Conservation (phyloP, 179 eudicot species). For the Beta lomatogona region DNA sequence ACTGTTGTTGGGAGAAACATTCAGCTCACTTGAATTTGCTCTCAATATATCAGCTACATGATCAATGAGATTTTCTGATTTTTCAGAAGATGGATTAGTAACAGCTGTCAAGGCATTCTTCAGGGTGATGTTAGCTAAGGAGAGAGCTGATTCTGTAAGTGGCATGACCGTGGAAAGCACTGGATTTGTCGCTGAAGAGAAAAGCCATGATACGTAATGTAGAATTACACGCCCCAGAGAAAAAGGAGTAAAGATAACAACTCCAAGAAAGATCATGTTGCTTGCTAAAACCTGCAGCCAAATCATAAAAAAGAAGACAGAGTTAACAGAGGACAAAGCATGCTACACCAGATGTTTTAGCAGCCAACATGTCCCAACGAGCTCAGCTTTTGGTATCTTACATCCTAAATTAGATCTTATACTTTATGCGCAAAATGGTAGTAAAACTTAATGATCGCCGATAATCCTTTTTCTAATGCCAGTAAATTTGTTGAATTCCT, state of each 20-base stretch:
- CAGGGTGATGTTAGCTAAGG: slow-evolving; percentile 78
- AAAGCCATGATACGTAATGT: slow-evolving; percentile 72
- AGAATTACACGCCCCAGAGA: slow-evolving; percentile 80
- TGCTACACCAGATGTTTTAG: neutral
- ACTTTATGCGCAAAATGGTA: neutral
- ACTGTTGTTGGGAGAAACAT: slow-evolving; percentile 51
- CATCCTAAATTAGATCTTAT: neutral
- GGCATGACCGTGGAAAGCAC: slow-evolving; percentile 74
- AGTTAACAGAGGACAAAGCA: neutral
- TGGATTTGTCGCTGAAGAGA: slow-evolving; percentile 67
- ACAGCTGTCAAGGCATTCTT: slow-evolving; percentile 79
- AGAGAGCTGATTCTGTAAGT: slow-evolving; percentile 74
- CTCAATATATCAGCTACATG: slow-evolving; percentile 65
- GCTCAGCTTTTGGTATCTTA: neutral
- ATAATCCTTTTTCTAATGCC: neutral
- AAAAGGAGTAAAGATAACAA: slow-evolving; percentile 89
- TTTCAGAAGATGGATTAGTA: slow-evolving; percentile 65
- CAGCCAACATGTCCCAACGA: neutral
- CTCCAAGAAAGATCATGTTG: slow-evolving; percentile 95
- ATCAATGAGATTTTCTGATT: slow-evolving; percentile 44
- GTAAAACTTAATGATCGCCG: neutral
- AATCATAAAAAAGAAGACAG: slow-evolving; percentile 14
- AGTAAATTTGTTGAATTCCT: neutral
- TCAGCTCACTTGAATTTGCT: slow-evolving; percentile 58
- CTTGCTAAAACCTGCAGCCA: slow-evolving; percentile 94